phyloP scores from a whole-genome alignment of 495 filamentous ascomycete genomes.

The Penicillium parvum region DNA sequence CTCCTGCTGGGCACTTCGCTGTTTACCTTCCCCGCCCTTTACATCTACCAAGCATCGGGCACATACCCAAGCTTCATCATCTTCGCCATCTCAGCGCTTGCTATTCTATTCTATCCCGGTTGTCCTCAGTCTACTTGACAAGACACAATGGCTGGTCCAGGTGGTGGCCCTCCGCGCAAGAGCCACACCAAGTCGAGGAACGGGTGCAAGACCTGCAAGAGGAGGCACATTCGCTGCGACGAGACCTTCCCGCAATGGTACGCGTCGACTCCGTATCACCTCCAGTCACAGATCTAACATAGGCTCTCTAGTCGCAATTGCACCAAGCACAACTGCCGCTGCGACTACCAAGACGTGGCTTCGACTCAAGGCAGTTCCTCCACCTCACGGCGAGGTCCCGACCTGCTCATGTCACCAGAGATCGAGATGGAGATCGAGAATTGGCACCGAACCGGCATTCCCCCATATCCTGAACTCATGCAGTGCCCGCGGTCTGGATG shows the following conservation, averaged over 20 bases:
- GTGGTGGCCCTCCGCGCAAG: constrained; percentile 52
- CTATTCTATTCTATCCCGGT: constrained; percentile 1
- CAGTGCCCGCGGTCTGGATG: constrained; percentile 58
- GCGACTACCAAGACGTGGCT: constrained; percentile 85
- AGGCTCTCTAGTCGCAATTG: constrained; percentile 75
- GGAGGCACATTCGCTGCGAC: constrained; percentile 94
- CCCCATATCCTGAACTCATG: constrained; percentile 80
- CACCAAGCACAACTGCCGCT: constrained; percentile 96
- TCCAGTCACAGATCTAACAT: constrained; percentile 1
- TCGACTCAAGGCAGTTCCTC: constrained; percentile 61
- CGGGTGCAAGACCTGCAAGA: constrained; percentile 96
- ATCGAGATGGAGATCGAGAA: constrained; percentile 75
- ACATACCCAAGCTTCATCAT: not conserved
- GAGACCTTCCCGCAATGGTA: constrained; percentile 98
- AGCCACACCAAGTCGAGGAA: constrained; percentile 98
- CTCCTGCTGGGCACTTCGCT: not conserved
- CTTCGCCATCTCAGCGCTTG: not conserved
- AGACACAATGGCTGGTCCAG: constrained; percentile 45
- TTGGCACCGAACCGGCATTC: constrained; percentile 79
- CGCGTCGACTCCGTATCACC: constrained; percentile 12
- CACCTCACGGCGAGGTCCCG: constrained; percentile 62
- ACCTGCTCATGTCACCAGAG: constrained; percentile 77
- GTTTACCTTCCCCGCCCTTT: not conserved
- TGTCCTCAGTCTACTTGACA: not conserved
- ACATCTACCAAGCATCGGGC: not conserved